A percentile compares a stretch with the other conserved stretches of the same genome.
phyloP scores from a whole-genome alignment of 2,329 filamentous ascomycete genomes.

The Colletotrichum tamarilloi region DNA sequence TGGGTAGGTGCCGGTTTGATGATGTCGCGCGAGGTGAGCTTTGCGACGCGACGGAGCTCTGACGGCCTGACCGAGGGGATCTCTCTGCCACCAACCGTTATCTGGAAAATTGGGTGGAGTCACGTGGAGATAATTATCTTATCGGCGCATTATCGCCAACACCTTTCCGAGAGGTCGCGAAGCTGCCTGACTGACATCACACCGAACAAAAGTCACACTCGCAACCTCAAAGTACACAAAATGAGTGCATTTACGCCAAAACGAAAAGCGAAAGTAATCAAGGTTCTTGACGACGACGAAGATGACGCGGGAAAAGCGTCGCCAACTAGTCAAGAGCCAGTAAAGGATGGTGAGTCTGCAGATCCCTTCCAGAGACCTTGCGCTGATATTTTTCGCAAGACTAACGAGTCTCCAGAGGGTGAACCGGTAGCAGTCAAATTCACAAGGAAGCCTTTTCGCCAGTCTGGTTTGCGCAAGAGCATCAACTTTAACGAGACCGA shows the following conservation, averaged over 20 bases:
- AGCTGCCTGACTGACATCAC: constrained; percentile 5
- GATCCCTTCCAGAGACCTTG: constrained; percentile 29
- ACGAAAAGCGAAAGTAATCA: constrained; percentile 82
- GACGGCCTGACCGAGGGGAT: constrained; percentile 20
- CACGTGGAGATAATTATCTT: constrained; percentile 62
- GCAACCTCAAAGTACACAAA: constrained; percentile 30
- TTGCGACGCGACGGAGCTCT: constrained; percentile 34
- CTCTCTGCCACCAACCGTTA: constrained; percentile 10
- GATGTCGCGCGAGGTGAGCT: constrained; percentile 25
- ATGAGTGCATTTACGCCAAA: constrained; percentile 69
- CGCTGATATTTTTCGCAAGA: constrained; percentile 41
- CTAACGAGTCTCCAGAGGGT: constrained; percentile 30
- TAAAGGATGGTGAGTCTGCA: constrained; percentile 51
- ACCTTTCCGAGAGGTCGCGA: not conserved
- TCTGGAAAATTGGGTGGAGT: constrained; percentile 40
- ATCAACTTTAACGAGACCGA: constrained; percentile 57
- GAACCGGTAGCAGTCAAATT: constrained; percentile 33
- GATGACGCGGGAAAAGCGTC: constrained; percentile 31
- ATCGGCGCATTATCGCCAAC: constrained; percentile 8
- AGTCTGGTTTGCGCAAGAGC: constrained; percentile 68
- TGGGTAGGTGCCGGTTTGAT: not conserved
- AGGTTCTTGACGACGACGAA: constrained; percentile 74
- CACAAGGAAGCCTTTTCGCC: constrained; percentile 64
- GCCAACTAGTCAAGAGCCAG: constrained; percentile 39
- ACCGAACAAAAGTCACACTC: not conserved